Evolutionary conservation across 1,284 basidiomycete species (phyloP), one percentile per base, ranked within the genome.

Genomic region (Sporisorium iseilematis-ciliati): DNA sequence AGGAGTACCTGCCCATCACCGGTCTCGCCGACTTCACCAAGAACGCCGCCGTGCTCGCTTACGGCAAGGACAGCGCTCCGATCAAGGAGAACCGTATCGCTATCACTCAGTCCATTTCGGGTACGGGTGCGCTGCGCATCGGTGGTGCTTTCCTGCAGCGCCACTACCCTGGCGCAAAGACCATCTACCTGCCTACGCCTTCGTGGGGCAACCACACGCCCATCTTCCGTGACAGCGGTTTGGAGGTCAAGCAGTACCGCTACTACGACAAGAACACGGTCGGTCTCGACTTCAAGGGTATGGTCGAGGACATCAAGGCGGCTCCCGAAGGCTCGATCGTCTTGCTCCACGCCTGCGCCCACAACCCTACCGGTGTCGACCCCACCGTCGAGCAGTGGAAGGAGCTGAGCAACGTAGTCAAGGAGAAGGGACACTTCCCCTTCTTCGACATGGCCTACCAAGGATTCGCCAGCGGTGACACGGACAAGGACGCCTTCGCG

Each of bases 1-100:
- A 99, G 88, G 96, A 99, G 87, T 99, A 99, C 87, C 90, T 98
- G 53, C 94, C 94, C 74, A 99, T 99, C 86, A 96, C 93, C 59
- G 94, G 95, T 86, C 91, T 94, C 57, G 88, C 91, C 43, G 89
- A 92, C 60, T 97, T 98, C 87, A 95, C 92, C 82, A 91, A 92
- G 86, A 91, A 92, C 65, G 95, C 97, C 21, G 92, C 92, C 61
- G 90, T 93, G 85, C 90, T 99, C 57, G 97, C 97, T 20, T 98
- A 97, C 86, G 95, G 97, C 64, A 88, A 92, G 58, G 78, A 82
- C 72, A 76, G 91, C 76, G 87, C 85, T 43, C 93, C 93, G 14
- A 85, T 97, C 57, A 89, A 90, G 75, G 89, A 92, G 83, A 91
- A 91, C 84, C 87, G 92, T 66, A 65, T 85, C 31, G 91, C 97